phyloP scores from a whole-genome alignment of 345 rosid genomes.

The Euphorbia peplus region DNA sequence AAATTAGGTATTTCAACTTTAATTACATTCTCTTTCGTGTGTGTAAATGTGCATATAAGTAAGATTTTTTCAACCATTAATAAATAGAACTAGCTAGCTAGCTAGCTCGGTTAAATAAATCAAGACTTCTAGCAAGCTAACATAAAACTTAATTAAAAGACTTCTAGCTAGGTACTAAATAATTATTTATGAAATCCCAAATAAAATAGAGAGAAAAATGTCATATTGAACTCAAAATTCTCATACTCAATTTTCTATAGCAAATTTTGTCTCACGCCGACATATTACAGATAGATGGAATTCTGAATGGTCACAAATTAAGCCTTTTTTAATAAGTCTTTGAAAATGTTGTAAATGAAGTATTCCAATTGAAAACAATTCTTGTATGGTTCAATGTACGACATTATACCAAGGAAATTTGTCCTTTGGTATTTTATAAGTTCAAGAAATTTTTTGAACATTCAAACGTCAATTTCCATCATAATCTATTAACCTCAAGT shows the following conservation, averaged over 20 bases:
- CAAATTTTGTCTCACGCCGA: not conserved
- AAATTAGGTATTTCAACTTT: not conserved
- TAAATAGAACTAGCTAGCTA: too few species aligned
- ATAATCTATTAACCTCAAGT: too few species aligned
- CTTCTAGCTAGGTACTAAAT: not conserved
- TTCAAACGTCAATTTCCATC: not conserved
- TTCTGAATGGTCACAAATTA: not conserved
- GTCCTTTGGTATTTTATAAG: not conserved
- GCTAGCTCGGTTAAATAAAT: too few species aligned
- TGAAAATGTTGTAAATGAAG: conserved; percentile 1
- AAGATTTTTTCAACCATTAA: not conserved
- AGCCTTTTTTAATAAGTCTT: not conserved
- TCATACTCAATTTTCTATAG: conserved; percentile 4
- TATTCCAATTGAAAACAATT: not conserved
- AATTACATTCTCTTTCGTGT: not conserved
- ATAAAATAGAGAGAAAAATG: not conserved
- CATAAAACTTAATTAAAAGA: too few species aligned
- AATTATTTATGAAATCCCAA: too few species aligned
- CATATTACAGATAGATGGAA: too few species aligned
- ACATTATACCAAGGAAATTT: not conserved
- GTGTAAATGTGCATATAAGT: not conserved
- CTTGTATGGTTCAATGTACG: not conserved
- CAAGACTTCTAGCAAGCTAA: too few species aligned
- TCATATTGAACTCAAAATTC: conserved; percentile 6
- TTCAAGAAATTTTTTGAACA: not conserved